Base-by-base conservation (phyloP, 192 early-diverging fungal genomes). In the Gryganskiella cystojenkinii region DNA sequence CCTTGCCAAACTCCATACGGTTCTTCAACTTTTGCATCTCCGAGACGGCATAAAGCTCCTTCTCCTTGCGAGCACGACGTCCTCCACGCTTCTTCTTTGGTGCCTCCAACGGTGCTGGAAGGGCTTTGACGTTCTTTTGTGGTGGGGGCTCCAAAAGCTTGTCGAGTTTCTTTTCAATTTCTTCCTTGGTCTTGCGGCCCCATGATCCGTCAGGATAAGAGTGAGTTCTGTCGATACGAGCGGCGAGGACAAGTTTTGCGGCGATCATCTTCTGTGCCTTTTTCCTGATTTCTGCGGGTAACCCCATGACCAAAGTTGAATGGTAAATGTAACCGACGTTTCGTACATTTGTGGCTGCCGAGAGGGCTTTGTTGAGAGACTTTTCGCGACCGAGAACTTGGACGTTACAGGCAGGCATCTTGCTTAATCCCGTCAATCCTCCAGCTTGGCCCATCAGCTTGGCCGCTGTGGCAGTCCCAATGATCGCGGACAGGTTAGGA, bases 351-450 rank as follows among this genome's bases (percentile, higher is more conserved):
- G 90, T 82, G 20, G 88, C 84, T 24, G 70, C 80, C 4, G 92
- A 92, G 57, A 95, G 83, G 9, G 92, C 94, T 33, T 85, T 50
- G 74, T 81, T 78, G 33, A 83, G 50, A 28, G 51, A 24, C 28
- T 73, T 71, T 20, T 67, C 61, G 49, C 61, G 55, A 45, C 78
- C 68, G 22, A 80, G 35, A 24, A 96, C 88, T 64, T 92, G 85
- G 19, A 99, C 82, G 63, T 98, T 96, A 78, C 95, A 96, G 3
- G 95, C 88, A 0, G 98, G 94, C 45, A 99, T 94, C 74, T 95
- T 95, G 60, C 90, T 90, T 35, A 99, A 81, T 4, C 84, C 88
- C 1, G 90, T 92, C 33, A 99, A 63, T 0, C 98, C 96, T 44
- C 98, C 98, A 8, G 95, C 94, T 13, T 92, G 90, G 22, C 92